A percentile compares a stretch with the other conserved stretches of the same genome.
Conservation (phyloP, 345 rosid species). For the Moricandia moricandioides region DNA sequence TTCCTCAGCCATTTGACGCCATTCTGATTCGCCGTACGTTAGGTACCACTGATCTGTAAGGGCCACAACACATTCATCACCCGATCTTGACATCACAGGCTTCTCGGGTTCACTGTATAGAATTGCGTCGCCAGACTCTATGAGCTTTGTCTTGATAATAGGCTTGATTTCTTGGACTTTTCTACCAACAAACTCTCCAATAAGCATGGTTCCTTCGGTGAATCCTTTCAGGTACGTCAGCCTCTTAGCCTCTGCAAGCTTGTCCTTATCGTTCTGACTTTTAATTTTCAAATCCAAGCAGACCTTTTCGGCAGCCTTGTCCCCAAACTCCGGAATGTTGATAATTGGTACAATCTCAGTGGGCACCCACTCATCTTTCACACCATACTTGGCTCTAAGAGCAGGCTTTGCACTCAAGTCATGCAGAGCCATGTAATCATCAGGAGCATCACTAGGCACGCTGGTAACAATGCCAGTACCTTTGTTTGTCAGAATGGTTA, state of each 20-base stretch:
- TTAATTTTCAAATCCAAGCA: slow-evolving; percentile 78
- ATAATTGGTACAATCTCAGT: slow-evolving; percentile 74
- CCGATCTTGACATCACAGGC: slow-evolving; percentile 88
- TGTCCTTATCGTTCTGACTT: slow-evolving; percentile 92
- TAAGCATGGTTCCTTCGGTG: slow-evolving; percentile 77
- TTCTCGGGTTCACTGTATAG: slow-evolving; percentile 95
- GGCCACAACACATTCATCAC: slow-evolving; percentile 98
- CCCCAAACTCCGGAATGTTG: slow-evolving; percentile 81
- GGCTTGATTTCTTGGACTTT: slow-evolving; percentile 85
- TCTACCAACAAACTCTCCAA: slow-evolving; percentile 70
- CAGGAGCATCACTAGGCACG: slow-evolving; percentile 98
- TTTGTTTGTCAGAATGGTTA: slow-evolving; percentile 85
- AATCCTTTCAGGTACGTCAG: slow-evolving; percentile 84
- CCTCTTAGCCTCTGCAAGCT: slow-evolving; percentile 91
- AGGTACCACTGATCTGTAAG: slow-evolving; percentile 98
- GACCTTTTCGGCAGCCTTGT: slow-evolving; percentile 82
- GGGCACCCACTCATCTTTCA: slow-evolving; percentile 93
- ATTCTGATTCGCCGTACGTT: slow-evolving; percentile 80
- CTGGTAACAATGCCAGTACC: slow-evolving; percentile 97
- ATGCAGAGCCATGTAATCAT: slow-evolving; percentile 82
- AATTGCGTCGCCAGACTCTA: slow-evolving; percentile 70
- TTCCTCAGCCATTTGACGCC: slow-evolving; percentile 75
- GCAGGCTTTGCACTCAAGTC: slow-evolving; percentile 81
- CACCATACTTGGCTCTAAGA: slow-evolving; percentile 70
- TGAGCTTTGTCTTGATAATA: slow-evolving; percentile 60